Evolutionary conservation across 2,329 filamentous ascomycete genomes (phyloP).

Genomic region (Aspergillus ruber): DNA sequence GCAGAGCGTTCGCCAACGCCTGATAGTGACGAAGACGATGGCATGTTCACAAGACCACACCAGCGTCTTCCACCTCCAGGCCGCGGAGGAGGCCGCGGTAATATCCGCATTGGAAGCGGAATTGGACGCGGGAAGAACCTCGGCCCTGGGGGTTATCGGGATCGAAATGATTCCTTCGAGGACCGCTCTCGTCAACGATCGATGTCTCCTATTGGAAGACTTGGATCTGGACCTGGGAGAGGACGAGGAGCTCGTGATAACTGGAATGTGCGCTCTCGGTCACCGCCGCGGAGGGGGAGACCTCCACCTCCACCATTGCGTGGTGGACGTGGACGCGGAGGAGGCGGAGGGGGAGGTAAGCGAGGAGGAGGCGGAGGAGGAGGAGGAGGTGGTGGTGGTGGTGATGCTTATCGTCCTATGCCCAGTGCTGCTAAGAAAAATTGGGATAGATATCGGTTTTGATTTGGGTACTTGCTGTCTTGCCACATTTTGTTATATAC

Average conservation of each 20-base stretch:
- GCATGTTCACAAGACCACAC: constrained; percentile 21
- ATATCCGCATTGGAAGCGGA: constrained; percentile 30
- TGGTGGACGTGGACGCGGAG: constrained; percentile 16
- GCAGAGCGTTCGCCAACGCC: constrained; percentile 25
- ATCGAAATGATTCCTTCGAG: constrained; percentile 21
- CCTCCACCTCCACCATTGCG: constrained; percentile 8
- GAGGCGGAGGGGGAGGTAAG: constrained; percentile 12
- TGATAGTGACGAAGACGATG: constrained; percentile 29
- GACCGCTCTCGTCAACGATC: constrained; percentile 25
- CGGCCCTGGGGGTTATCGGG: constrained; percentile 17
- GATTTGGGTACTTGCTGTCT: constrained; percentile 4
- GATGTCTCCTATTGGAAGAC: constrained; percentile 22
- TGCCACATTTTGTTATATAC: neutral
- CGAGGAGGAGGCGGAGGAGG: constrained; percentile 14
- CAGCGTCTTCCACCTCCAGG: constrained; percentile 21
- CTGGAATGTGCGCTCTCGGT: constrained; percentile 15
- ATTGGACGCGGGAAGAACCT: constrained; percentile 23
- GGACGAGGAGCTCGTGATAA: constrained; percentile 9
- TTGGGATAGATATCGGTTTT: constrained; percentile 27
- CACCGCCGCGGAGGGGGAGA: constrained; percentile 14
- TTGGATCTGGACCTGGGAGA: constrained; percentile 9
- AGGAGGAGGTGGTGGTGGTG: constrained; percentile 1
- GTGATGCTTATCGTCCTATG: constrained; percentile 27
- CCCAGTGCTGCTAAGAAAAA: constrained; percentile 26
- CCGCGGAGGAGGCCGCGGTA: constrained; percentile 20